phyloP scores from a whole-genome alignment of 2,329 filamentous ascomycete species.

The Fusarium miscanthi region DNA sequence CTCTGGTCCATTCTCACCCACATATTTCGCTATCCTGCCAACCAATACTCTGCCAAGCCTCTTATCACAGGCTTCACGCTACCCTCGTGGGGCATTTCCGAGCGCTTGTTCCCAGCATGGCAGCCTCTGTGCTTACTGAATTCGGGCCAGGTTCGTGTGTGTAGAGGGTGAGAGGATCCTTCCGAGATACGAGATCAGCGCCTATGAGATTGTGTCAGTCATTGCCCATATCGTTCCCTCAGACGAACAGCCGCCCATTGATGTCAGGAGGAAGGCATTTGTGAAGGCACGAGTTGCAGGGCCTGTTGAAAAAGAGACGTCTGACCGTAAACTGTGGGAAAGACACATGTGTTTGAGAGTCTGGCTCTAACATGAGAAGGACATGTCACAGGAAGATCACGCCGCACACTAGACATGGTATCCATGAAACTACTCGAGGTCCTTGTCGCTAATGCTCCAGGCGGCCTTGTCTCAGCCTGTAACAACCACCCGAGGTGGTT shows the following conservation, averaged over 20 bases:
- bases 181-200: slow-evolving; percentile 9
- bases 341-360: slow-evolving; percentile 1
- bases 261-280: slow-evolving; percentile 1
- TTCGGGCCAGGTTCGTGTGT: slow-evolving; percentile 5
- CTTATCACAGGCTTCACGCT: slow-evolving; percentile 7
- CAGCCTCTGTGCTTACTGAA: not conserved
- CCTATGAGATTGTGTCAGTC: slow-evolving; percentile 1
- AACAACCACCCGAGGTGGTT: not conserved
- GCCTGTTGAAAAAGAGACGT: slow-evolving; percentile 7
- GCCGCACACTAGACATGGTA: slow-evolving; percentile 10
- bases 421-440: not conserved
- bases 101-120: slow-evolving; percentile 1
- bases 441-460: not conserved
- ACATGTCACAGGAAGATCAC: not conserved
- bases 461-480: slow-evolving; percentile 2
- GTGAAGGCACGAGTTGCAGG: slow-evolving; percentile 11
- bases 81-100: not conserved
- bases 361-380: not conserved
- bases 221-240: not conserved
- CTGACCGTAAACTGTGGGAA: not conserved
- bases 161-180: not conserved
- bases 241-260: not conserved
- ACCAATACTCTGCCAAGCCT: slow-evolving; percentile 10
- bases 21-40: slow-evolving; percentile 1
- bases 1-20: not conserved